Evolutionary conservation across 805 yeast genomes (phyloP), one percentile per base, ranked within the genome.

Genomic region (Cephaloascus albidus): DNA sequence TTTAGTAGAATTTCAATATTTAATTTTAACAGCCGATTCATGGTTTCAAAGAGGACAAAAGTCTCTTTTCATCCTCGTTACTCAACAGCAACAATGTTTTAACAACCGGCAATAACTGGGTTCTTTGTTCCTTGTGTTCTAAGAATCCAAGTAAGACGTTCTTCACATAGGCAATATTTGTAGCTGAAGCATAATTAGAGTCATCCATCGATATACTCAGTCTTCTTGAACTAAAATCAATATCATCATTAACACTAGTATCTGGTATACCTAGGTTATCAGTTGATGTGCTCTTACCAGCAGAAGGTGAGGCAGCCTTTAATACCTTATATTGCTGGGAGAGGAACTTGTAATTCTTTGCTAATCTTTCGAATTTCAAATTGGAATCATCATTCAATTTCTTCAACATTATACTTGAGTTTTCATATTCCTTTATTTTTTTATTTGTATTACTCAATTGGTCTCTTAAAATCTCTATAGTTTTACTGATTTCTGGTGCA

Each of bases 81-180:
- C 70, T 76, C 53, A 90, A 62, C 40, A 78, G 76, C 43, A 90
- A 70, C 38, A 90, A 58, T 46, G 85, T 78, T 37, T 89, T 74
- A 18, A 90, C 65, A 4, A 93, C 97, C 0, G 97, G 97, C 26
- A 93, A 63, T 34, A 90, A 68, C 55, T 81, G 86, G 20, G 70
- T 77, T 43, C 97, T 70, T 58, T 89, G 97, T n/a, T 90, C 98
- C 52, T 74, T 84, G 54, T 85, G 96, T 52, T 89, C 96, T 40
- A 93, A 60, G 55, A 84, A 93, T 2, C 97, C 97, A 2, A 90
- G 63, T n/a, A 90, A 58, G 2, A 90, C 96, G 54, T 93, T 93
- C 56, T 85, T 85, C 38, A 88, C 70, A 54, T 90, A 90, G 10
- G 94, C 85, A 17, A 81, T 68, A 49, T 77, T 82, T 23, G 28